Percentiles rank a stretch among this genome's conserved stretches.
Evolutionary conservation across 108 stramenopile species (phyloP).

Genomic region (Cyclostephanos invisitatus): DNA sequence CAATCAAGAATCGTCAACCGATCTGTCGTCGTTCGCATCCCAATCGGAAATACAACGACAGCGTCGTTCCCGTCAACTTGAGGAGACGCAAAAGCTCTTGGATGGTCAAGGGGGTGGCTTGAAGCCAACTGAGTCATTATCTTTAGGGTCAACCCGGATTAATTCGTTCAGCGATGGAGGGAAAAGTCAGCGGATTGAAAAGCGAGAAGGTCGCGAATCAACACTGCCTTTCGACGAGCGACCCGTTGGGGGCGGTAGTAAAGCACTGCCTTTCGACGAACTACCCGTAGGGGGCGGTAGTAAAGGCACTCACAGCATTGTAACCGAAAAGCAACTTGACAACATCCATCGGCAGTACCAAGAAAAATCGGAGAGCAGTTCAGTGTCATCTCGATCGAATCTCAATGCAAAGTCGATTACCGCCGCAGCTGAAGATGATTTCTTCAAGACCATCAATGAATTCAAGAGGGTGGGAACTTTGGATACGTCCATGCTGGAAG

Average conservation of each 20-base stretch:
- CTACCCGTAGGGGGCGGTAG: neutral
- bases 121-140: neutral
- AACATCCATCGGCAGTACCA: slow-evolving; percentile 17
- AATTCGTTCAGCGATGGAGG: neutral
- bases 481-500: neutral
- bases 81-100: slow-evolving; percentile 41
- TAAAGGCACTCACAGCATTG: neutral
- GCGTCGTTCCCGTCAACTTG: slow-evolving; percentile 37
- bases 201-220: neutral
- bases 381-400: slow-evolving; percentile 3
- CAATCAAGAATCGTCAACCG: neutral
- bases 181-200: neutral
- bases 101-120: slow-evolving; percentile 26
- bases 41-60: slow-evolving; percentile 39
- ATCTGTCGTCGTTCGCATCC: neutral
- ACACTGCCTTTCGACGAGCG: neutral
- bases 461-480: neutral
- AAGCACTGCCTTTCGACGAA: neutral
- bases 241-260: slow-evolving; percentile 2
- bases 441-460: neutral
- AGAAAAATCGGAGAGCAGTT: neutral
- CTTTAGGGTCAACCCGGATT: neutral
- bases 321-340: slow-evolving; percentile 32
- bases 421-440: neutral
- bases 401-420: neutral